Evolutionary conservation across 2,329 filamentous ascomycete species (phyloP).

Genomic region (Pestalotiopsis sp.): DNA sequence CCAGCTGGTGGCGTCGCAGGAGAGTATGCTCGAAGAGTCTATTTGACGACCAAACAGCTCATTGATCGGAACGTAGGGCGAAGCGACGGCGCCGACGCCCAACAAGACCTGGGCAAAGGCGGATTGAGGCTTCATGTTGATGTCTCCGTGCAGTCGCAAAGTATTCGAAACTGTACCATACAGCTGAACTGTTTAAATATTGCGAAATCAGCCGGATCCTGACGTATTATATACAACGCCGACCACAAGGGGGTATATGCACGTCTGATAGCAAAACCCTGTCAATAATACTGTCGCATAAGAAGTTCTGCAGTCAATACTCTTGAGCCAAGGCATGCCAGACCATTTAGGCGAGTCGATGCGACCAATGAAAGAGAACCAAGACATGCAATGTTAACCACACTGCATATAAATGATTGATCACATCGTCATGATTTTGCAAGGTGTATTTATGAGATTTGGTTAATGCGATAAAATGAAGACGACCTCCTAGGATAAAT

Average conservation of each 20-base stretch:
- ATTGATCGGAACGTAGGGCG: background rate
- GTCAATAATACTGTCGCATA: background rate
- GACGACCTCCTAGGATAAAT: too few relatives aligned
- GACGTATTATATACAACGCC: background rate
- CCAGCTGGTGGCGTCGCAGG: constrained; percentile 32
- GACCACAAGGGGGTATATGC: background rate
- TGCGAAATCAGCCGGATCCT: background rate
- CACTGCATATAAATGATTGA: background rate
- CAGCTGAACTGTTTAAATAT: background rate
- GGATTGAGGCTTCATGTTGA: background rate
- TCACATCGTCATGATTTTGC: constrained; percentile 2
- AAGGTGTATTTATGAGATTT: background rate
- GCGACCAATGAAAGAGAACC: background rate
- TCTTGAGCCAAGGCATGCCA: background rate
- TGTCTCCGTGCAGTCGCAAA: too few relatives aligned
- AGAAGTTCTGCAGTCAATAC: constrained; percentile 1
- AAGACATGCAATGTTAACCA: background rate
- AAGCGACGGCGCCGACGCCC: background rate
- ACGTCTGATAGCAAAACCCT: constrained; percentile 5
- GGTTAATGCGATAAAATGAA: too few relatives aligned
- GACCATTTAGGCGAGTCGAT: background rate
- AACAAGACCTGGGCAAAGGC: too few relatives aligned
- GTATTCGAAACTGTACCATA: too few relatives aligned
- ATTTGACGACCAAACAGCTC: background rate
- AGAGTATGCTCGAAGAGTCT: constrained; percentile 14